Evolutionary conservation across 129 eudicot genomes (phyloP), one percentile per base, ranked within the genome.

Genomic region (Flaveria ramosissima): DNA sequence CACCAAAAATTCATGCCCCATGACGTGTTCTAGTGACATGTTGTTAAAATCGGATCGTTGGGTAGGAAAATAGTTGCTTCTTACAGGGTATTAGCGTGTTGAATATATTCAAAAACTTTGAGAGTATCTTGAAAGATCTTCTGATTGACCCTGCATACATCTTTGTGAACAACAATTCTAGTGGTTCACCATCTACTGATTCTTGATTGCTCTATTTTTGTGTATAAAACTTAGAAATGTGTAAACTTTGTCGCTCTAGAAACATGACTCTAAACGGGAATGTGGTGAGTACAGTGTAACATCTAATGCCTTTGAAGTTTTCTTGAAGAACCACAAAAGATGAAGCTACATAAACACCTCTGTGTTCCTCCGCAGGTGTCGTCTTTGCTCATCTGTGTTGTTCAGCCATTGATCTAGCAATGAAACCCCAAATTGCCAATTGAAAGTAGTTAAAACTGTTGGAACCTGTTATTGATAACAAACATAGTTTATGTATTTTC

Each of bases 51-150:
- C 30, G 30, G 3, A 26, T 2, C 30, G 30, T 2, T 2, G 3
- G 2, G 3, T 26, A 26, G 30, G 30, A 26, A 26, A 26, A 0
- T 15, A 19, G 14, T 16, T 32, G 7, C 12, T 1, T 62, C 83
- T 79, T 65, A 89, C 95, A 89, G 59, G 67, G 95, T 84, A 80
- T 89, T 89, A 66, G 95, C 95, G 71, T 89, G 95, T 81, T 89
- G 91, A 84, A 89, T 89, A 84, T 86, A 91, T 84, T 86, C 89
- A 78, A 89, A 89, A 36, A 86, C 75, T 81, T 89, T 89, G 84
- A 89, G 87, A 74, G 91, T 86, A 78, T 89, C 95, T 89, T 89
- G 61, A 86, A 89, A 1, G 95, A 89, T 79, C 77, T 89, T 70
- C 85, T 79, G 88, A 84, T 83, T 45, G 83, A 71, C 46, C 85